Evolutionary conservation across 305 asterid genomes (phyloP).

Genomic region (Fraxinus sp.): DNA sequence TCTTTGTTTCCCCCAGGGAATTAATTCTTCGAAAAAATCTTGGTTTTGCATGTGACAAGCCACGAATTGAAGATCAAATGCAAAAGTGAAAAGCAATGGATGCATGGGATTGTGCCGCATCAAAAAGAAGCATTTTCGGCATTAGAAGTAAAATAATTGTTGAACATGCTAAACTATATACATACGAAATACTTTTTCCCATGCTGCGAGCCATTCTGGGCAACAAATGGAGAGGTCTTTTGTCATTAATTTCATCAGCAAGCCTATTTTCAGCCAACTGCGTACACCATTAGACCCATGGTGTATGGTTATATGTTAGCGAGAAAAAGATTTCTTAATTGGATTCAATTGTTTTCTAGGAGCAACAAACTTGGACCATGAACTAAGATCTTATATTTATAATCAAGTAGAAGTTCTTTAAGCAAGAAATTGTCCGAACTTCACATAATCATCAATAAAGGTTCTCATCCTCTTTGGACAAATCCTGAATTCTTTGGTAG

Average conservation of each 20-base stretch:
- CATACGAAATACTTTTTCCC: not conserved
- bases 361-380: not conserved
- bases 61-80: not conserved
- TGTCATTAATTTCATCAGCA: not conserved
- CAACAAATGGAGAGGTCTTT: not conserved
- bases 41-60: not conserved
- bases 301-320: not conserved
- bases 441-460: not conserved
- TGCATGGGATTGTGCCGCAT: not conserved
- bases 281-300: not conserved
- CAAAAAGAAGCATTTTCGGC: not conserved
- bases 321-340: not conserved
- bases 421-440: not conserved
- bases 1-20: not conserved
- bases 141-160: not conserved
- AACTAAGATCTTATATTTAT: not conserved
- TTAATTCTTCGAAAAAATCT: not conserved
- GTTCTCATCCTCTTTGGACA: not conserved
- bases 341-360: not conserved
- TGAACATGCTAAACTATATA: not conserved
- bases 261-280: not conserved
- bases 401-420: too few species aligned
- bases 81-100: not conserved
- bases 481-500: not conserved
- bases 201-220: not conserved